Conservation (phyloP, 2,329 filamentous ascomycete genomes). For the Dactylellina leptospora region DNA sequence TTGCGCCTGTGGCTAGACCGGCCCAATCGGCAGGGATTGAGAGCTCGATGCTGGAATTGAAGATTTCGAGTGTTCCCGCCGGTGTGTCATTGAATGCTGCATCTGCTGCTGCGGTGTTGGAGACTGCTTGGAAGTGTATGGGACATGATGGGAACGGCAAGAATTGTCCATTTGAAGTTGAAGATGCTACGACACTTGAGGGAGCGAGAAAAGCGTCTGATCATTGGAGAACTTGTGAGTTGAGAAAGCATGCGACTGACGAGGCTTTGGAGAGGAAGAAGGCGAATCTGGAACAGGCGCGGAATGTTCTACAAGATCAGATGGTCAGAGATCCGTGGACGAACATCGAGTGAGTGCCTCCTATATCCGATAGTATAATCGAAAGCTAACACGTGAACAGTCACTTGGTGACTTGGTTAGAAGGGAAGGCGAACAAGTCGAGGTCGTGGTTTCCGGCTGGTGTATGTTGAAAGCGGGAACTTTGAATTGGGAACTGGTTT, state of each 20-base stretch:
- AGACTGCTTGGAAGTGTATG: constrained; percentile 25
- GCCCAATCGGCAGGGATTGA: constrained; percentile 16
- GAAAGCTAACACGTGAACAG: constrained; percentile 24
- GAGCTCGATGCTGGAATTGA: constrained; percentile 27
- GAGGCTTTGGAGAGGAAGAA: constrained; percentile 39
- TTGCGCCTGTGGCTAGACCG: neutral
- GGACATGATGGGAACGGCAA: constrained; percentile 31
- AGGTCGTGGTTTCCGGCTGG: constrained; percentile 48
- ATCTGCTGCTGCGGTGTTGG: neutral
- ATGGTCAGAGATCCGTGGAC: constrained; percentile 48
- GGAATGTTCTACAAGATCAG: constrained; percentile 34
- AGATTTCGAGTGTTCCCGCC: constrained; percentile 27
- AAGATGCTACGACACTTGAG: constrained; percentile 34
- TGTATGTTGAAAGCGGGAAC: constrained; percentile 23
- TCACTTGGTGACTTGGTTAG: constrained; percentile 40
- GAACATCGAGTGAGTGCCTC: constrained; percentile 46
- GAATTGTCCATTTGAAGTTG: constrained; percentile 25
- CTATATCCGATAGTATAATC: neutral
- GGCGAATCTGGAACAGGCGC: constrained; percentile 47
- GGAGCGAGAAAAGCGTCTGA: constrained; percentile 44
- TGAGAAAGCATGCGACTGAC: constrained; percentile 38
- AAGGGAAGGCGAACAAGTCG: constrained; percentile 47
- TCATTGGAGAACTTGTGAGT: constrained; percentile 41
- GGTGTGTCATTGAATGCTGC: constrained; percentile 22
- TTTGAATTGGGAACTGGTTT: neutral